Evolutionary conservation across 192 early-diverging fungal genomes (phyloP).

Genomic region (Coemansia sp.): DNA sequence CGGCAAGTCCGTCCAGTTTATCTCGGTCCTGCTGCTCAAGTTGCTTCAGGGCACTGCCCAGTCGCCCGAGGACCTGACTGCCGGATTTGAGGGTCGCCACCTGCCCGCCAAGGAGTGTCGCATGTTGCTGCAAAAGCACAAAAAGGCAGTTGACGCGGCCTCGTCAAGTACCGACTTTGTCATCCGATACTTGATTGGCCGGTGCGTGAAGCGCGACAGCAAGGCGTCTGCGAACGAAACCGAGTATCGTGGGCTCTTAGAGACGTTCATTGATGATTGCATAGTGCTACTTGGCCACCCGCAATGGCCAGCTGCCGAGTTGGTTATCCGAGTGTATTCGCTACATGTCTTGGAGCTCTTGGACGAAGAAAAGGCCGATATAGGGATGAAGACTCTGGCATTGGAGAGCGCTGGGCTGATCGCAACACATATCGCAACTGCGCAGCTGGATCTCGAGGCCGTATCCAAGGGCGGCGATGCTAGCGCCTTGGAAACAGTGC

Average conservation of each 20-base stretch:
- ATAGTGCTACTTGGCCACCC: conserved; percentile 71
- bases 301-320: conserved; percentile 88
- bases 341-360: conserved; percentile 66
- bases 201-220: conserved; percentile 53
- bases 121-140: conserved; percentile 39
- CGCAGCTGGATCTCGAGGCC: not conserved
- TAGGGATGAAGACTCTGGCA: conserved; percentile 56
- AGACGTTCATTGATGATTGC: conserved; percentile 71
- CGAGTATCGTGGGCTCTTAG: conserved; percentile 73
- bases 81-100: conserved; percentile 26
- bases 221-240: conserved; percentile 55
- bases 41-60: conserved; percentile 57
- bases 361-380: conserved; percentile 63
- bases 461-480: not conserved
- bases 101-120: conserved; percentile 39
- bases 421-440: conserved; percentile 55
- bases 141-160: conserved; percentile 55
- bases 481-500: conserved; percentile 5
- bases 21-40: conserved; percentile 69
- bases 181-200: conserved; percentile 61
- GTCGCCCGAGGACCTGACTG: conserved; percentile 36
- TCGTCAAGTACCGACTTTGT: conserved; percentile 57
- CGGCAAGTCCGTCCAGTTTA: conserved; percentile 68
- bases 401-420: conserved; percentile 65
- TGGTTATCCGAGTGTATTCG: conserved; percentile 65